Percentiles rank a stretch among this genome's conserved stretches.
phyloP scores from a whole-genome alignment of 495 filamentous ascomycete species.

The Podospora bellae-mahoneyi region DNA sequence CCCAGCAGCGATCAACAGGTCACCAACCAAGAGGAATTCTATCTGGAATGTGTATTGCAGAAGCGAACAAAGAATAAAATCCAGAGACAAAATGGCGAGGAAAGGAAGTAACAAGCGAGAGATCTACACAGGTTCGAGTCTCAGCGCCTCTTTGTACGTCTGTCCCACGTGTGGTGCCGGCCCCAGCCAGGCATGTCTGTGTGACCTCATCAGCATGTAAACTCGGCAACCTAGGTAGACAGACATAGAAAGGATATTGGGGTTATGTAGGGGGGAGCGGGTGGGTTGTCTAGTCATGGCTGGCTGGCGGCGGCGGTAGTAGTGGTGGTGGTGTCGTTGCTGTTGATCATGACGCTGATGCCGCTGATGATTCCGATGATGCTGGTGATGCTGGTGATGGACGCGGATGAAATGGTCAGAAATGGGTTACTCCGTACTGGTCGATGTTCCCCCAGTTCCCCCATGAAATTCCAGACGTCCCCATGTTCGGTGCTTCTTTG shows the following conservation, averaged over 20 bases:
- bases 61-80: neutral
- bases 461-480: slow-evolving; percentile 9
- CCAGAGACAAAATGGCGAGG: slow-evolving; percentile 1
- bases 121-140: slow-evolving; percentile 6
- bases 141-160: neutral
- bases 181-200: neutral
- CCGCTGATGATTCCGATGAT: neutral
- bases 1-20: slow-evolving; percentile 17
- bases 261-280: no score
- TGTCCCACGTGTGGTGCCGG: neutral
- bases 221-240: neutral
- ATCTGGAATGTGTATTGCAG: neutral
- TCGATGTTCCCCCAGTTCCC: neutral
- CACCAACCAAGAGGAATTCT: slow-evolving; percentile 10
- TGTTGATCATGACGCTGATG: neutral
- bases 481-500: slow-evolving; percentile 31
- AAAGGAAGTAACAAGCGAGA: slow-evolving; percentile 11
- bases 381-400: neutral
- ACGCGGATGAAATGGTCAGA: neutral
- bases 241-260: no score
- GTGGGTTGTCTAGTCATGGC: no score
- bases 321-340: neutral
- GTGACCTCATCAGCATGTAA: neutral
- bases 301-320: no score
- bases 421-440: neutral